Conservation (phyloP, 192 early-diverging fungal genomes). For the Podila minutissima region DNA sequence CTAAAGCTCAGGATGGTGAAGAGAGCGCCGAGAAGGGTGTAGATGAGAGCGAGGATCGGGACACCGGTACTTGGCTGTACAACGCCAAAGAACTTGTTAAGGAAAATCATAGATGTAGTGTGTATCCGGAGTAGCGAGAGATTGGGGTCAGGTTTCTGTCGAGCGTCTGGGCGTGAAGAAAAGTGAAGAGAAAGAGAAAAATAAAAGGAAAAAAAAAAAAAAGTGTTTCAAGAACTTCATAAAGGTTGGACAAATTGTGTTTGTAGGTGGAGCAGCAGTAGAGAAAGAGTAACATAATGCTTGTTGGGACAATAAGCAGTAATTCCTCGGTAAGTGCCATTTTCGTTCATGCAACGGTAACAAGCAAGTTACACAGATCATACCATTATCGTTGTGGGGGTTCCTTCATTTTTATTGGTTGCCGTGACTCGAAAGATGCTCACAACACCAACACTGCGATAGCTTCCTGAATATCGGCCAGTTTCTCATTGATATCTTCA, state of each 20-base stretch:
- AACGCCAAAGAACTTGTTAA: constrained; percentile 47
- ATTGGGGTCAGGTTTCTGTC: not conserved
- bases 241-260: not conserved
- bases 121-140: not conserved
- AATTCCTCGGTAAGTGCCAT: too few relatives aligned
- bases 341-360: too few relatives aligned
- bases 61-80: constrained; percentile 15
- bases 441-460: constrained; percentile 37
- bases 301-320: too few relatives aligned
- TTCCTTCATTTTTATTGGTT: not conserved
- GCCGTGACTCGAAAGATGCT: not conserved
- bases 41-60: constrained; percentile 21
- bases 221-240: not conserved
- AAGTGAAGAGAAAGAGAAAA: constrained; percentile 5
- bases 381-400: not conserved
- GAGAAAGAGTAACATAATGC: too few relatives aligned
- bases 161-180: not conserved
- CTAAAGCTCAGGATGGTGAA: constrained; percentile 23
- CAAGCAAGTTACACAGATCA: not conserved
- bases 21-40: constrained; percentile 19
- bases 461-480: constrained; percentile 47
- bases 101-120: constrained; percentile 7
- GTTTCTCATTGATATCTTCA: constrained; percentile 42
- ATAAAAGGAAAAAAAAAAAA: constrained; percentile 4
- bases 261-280: not conserved